Conservation (phyloP, 78 protist species). For the Chrysochromulina tobinii region DNA sequence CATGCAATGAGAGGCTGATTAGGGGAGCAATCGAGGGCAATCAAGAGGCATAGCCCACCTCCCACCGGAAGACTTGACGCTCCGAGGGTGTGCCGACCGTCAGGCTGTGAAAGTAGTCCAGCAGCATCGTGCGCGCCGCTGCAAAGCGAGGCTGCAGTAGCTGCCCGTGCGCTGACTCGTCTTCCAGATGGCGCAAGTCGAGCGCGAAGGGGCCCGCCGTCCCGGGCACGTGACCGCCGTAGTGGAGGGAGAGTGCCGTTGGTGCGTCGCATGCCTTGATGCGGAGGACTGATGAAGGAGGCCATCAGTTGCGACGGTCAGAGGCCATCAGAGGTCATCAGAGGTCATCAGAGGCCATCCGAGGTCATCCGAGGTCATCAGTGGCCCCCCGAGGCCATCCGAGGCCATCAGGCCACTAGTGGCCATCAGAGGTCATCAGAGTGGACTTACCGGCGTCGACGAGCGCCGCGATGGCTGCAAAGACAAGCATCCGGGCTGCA, state of each 20-base stretch:
- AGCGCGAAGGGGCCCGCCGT: slow-evolving; percentile 16
- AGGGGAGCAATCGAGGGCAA: too few relatives aligned
- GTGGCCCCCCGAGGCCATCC: too few relatives aligned
- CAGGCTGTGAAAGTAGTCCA: not conserved
- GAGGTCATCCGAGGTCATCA: too few relatives aligned
- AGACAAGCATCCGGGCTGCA: slow-evolving; percentile 20
- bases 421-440: too few relatives aligned
- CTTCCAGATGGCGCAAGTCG: not conserved
- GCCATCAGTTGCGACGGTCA: slow-evolving; percentile 28
- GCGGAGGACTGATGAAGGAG: slow-evolving; percentile 23
- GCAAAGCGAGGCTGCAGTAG: not conserved
- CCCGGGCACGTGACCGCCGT: slow-evolving; percentile 10
- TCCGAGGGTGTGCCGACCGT: too few relatives aligned
- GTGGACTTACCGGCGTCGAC: not conserved
- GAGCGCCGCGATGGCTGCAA: slow-evolving; percentile 41
- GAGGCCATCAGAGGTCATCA: too few relatives aligned
- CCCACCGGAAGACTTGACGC: not conserved
- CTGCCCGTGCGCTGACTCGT: not conserved
- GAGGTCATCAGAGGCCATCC: too few relatives aligned
- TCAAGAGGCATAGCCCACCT: too few relatives aligned
- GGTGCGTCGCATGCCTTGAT: slow-evolving; percentile 10
- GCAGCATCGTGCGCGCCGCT: not conserved
- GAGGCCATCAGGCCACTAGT: too few relatives aligned
- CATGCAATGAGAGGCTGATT: too few relatives aligned
- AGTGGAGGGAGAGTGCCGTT: slow-evolving; percentile 8